phyloP scores from a whole-genome alignment of 2,329 filamentous ascomycete genomes.

The Fusarium praegraminearum region DNA sequence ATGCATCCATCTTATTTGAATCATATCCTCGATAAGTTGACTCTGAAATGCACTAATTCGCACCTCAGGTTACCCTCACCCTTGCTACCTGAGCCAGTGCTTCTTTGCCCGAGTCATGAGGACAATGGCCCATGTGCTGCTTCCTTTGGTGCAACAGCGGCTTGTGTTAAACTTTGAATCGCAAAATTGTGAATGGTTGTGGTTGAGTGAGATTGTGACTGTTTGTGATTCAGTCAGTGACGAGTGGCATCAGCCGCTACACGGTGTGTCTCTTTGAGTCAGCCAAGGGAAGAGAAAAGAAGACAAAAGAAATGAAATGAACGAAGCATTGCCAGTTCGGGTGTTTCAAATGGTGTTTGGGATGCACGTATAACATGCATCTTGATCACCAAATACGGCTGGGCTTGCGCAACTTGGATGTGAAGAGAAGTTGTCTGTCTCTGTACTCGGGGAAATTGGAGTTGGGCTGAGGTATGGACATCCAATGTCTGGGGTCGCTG shows the following conservation, averaged over 20 bases:
- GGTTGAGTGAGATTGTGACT: conserved; percentile 23
- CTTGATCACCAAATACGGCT: conserved; percentile 16
- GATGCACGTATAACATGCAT: conserved; percentile 23
- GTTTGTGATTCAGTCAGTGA: conserved; percentile 10
- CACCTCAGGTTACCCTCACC: conserved; percentile 12
- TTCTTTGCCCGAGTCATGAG: conserved; percentile 36
- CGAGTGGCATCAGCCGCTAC: background rate
- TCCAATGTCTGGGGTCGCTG: conserved; percentile 11
- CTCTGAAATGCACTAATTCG: conserved; percentile 7
- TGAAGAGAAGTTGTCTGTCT: conserved; percentile 16
- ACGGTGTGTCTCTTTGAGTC: conserved; percentile 16
- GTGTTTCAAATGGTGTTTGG: conserved; percentile 28
- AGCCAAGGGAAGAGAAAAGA: background rate
- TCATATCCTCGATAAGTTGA: background rate
- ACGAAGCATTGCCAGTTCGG: conserved; percentile 8
- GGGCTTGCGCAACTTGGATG: conserved; percentile 32
- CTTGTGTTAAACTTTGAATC: conserved; percentile 7
- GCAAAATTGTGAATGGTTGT: conserved; percentile 11
- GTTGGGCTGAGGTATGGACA: conserved; percentile 10
- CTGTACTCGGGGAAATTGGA: conserved; percentile 8
- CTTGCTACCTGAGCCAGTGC: conserved; percentile 12
- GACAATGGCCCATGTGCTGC: conserved; percentile 3
- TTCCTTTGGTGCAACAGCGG: conserved; percentile 27
- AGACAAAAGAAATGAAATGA: background rate
- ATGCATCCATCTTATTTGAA: conserved; percentile 18